Percentiles rank a stretch among this genome's conserved stretches.
Evolutionary conservation across 441 rosid genomes (phyloP).

Genomic region (Gossypium laxum): DNA sequence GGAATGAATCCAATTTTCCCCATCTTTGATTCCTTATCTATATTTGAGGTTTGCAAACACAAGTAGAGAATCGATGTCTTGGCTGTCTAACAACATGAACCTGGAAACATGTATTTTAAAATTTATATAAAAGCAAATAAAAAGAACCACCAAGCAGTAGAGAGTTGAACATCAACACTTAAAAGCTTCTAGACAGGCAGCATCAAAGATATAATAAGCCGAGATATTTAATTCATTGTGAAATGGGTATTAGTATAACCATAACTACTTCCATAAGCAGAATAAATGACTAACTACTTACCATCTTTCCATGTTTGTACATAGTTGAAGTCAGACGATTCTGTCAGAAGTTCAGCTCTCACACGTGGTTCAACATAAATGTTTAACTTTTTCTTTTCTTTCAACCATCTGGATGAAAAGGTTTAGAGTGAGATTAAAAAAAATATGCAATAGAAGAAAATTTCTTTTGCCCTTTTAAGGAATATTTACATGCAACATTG

Average conservation of each 20-base stretch:
- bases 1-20: background rate
- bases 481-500: background rate
- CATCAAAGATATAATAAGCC: background rate
- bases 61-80: background rate
- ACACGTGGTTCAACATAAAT: constrained; percentile 88
- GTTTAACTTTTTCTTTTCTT: constrained; percentile 51
- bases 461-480: background rate
- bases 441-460: background rate
- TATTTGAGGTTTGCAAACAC: background rate
- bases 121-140: background rate
- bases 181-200: background rate
- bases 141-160: background rate
- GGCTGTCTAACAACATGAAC: background rate
- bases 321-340: constrained; percentile 63
- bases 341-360: constrained; percentile 57
- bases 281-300: constrained; percentile 23
- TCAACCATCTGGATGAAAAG: constrained; percentile 68
- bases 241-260: background rate
- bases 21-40: background rate
- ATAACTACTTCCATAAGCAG: background rate
- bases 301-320: constrained; percentile 91
- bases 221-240: background rate
- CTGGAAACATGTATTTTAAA: background rate
- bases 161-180: background rate
- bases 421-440: constrained; percentile 1